Conservation (phyloP, 1,284 basidiomycete species). For the Tylopilus sp. region DNA sequence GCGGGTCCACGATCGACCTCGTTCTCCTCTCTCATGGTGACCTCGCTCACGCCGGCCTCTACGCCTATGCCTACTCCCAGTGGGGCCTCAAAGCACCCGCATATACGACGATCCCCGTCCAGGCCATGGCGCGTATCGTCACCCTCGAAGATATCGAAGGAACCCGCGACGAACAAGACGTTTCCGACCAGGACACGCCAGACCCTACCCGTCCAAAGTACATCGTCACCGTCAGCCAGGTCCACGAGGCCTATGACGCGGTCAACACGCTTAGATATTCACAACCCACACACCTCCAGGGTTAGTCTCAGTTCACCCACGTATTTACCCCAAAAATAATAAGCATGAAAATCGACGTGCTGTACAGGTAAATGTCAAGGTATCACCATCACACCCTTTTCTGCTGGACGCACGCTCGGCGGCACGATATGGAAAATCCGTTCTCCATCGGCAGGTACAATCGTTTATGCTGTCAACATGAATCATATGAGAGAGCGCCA, state of each 20-base stretch:
- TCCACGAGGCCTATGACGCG: conserved; percentile 93
- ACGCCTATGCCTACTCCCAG: conserved; percentile 84
- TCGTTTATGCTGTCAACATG: conserved; percentile 93
- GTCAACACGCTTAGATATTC: conserved; percentile 93
- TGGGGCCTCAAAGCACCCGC: conserved; percentile 90
- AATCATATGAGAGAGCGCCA: conserved; percentile 98
- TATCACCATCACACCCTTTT: conserved; percentile 93
- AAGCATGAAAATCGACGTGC: conserved; percentile 2
- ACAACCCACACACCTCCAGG: conserved; percentile 93
- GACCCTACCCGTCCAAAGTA: conserved; percentile 47
- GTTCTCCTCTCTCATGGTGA: conserved; percentile 94
- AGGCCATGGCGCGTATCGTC: conserved; percentile 93
- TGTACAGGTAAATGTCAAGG: conserved; percentile 79
- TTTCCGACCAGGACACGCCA: conserved; percentile 41
- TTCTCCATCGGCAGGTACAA: conserved; percentile 92
- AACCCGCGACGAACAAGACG: conserved; percentile 72
- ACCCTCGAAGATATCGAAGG: conserved; percentile 81
- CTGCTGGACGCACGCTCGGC: conserved; percentile 93
- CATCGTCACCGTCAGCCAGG: conserved; percentile 76
- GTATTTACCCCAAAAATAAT: conserved; percentile 3
- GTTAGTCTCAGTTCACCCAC: conserved; percentile 41
- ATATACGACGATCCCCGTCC: conserved; percentile 95
- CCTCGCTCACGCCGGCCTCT: conserved; percentile 83
- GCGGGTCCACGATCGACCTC: conserved; percentile 75
- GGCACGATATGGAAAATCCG: conserved; percentile 99